Conservation (phyloP, 2,329 filamentous ascomycete species). For the Corynespora cassiicola region DNA sequence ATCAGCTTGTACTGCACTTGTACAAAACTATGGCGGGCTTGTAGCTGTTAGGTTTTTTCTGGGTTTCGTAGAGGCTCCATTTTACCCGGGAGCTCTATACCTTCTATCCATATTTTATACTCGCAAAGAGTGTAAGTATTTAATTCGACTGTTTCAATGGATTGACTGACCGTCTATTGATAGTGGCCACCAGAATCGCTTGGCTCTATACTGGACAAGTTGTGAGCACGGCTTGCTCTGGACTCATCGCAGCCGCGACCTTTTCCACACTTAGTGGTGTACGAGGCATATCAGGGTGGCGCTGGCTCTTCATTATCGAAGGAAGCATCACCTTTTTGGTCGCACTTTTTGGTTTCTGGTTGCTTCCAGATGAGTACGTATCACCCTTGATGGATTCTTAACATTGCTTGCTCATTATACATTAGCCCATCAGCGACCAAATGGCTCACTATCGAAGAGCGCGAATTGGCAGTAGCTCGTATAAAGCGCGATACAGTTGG, state of each 20-base stretch:
- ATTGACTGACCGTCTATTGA: constrained; percentile 50
- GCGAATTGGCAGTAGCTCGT: constrained; percentile 25
- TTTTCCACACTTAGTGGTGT: constrained; percentile 18
- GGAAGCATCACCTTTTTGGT: constrained; percentile 6
- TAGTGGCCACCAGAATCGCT: constrained; percentile 29
- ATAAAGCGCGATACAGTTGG: constrained; percentile 54
- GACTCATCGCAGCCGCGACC: constrained; percentile 43
- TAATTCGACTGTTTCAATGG: constrained; percentile 63
- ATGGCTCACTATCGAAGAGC: constrained; percentile 52
- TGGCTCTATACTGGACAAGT: constrained; percentile 39
- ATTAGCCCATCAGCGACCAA: too few relatives aligned
- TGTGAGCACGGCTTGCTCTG: constrained; percentile 44
- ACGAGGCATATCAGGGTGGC: constrained; percentile 29
- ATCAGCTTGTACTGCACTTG: constrained; percentile 21
- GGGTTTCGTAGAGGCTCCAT: constrained; percentile 36
- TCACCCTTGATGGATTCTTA: too few relatives aligned
- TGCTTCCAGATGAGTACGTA: constrained; percentile 8
- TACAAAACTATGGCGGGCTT: constrained; percentile 23
- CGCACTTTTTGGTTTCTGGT: constrained; percentile 6
- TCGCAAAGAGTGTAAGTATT: constrained; percentile 59
- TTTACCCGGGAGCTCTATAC: constrained; percentile 65
- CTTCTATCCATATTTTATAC: constrained; percentile 70
- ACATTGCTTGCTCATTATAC: too few relatives aligned
- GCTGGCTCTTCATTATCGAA: constrained; percentile 36
- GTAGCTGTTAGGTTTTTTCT: constrained; percentile 18